phyloP scores from a whole-genome alignment of 352 stramenopile genomes.

The Globisporangium barbulae region DNA sequence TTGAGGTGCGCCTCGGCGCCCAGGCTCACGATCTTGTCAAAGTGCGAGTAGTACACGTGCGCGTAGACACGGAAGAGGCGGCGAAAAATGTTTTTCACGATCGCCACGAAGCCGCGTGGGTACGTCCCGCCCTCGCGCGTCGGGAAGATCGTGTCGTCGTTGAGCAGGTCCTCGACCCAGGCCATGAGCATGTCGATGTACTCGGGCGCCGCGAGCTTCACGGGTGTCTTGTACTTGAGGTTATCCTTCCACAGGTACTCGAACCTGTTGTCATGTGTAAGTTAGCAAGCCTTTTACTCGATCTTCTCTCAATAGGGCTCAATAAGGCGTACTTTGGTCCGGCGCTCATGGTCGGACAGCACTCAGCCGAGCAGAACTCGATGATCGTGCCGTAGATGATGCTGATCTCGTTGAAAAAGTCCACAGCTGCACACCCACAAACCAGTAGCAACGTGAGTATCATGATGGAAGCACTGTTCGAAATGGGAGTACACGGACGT shows the following conservation, averaged over 20 bases:
- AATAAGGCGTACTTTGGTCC: constrained; percentile 43
- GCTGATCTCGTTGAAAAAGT: constrained; percentile 95
- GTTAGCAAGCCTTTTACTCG: not conserved
- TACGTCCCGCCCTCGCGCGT: constrained; percentile 65
- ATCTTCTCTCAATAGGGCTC: not conserved
- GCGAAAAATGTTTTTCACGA: constrained; percentile 93
- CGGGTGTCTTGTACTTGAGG: constrained; percentile 66
- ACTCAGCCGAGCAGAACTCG: constrained; percentile 70
- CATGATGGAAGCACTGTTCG: too few relatives aligned
- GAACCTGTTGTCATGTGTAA: constrained; percentile 37
- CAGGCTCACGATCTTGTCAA: constrained; percentile 92
- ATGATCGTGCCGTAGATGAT: constrained; percentile 91
- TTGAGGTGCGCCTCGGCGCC: constrained; percentile 96
- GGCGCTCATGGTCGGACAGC: constrained; percentile 73
- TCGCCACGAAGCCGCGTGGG: constrained; percentile 76
- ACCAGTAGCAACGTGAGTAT: too few relatives aligned
- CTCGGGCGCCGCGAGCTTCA: constrained; percentile 72
- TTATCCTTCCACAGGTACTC: constrained; percentile 89
- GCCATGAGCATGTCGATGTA: constrained; percentile 93
- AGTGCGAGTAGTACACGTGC: constrained; percentile 97
- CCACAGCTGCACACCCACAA: constrained; percentile 65
- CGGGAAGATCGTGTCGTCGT: constrained; percentile 77
- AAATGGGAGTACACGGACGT: constrained; percentile 13
- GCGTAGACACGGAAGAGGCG: constrained; percentile 96
- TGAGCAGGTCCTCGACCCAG: constrained; percentile 89